Percentiles rank a stretch among this genome's conserved stretches.
phyloP scores from a whole-genome alignment of 805 yeast species.

The Saccharomycopsis vini region DNA sequence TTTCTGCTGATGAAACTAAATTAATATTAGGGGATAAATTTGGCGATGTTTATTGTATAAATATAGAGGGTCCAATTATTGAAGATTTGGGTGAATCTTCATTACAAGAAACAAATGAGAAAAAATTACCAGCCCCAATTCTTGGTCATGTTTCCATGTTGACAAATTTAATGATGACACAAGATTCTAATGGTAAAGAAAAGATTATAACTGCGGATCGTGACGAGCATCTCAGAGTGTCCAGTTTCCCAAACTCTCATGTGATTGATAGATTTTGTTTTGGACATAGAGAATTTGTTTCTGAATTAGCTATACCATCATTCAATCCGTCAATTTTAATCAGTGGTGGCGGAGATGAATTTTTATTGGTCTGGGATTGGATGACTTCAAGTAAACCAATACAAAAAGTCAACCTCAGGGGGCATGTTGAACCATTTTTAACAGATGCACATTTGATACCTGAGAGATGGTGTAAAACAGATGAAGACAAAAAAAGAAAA shows the following conservation, averaged over 20 bases:
- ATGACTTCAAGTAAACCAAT: constrained; percentile 35
- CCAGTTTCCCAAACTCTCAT: constrained; percentile 69
- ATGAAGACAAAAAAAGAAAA: constrained; percentile 28
- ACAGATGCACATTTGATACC: constrained; percentile 54
- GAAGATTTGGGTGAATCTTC: constrained; percentile 20
- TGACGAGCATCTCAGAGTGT: constrained; percentile 89
- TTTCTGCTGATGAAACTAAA: constrained; percentile 39
- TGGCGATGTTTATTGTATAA: constrained; percentile 80
- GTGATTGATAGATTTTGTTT: constrained; percentile 76
- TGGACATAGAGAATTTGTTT: constrained; percentile 80
- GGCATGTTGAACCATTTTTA: constrained; percentile 35
- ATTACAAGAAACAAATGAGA: constrained; percentile 26
- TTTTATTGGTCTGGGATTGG: constrained; percentile 76
- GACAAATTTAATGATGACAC: constrained; percentile 51
- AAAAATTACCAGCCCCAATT: constrained; percentile 52
- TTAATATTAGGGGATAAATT: constrained; percentile 85
- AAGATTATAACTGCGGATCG: constrained; percentile 72
- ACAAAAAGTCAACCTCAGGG: constrained; percentile 40
- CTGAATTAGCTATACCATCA: constrained; percentile 48
- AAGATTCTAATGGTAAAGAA: constrained; percentile 33
- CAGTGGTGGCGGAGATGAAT: constrained; percentile 90
- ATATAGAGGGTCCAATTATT: constrained; percentile 27
- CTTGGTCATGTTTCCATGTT: constrained; percentile 97
- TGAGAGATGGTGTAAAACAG: constrained; percentile 46
- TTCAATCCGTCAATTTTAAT: constrained; percentile 46